phyloP scores from a whole-genome alignment of 73 alveolate genomes.

The Paramecium primaurelia region DNA sequence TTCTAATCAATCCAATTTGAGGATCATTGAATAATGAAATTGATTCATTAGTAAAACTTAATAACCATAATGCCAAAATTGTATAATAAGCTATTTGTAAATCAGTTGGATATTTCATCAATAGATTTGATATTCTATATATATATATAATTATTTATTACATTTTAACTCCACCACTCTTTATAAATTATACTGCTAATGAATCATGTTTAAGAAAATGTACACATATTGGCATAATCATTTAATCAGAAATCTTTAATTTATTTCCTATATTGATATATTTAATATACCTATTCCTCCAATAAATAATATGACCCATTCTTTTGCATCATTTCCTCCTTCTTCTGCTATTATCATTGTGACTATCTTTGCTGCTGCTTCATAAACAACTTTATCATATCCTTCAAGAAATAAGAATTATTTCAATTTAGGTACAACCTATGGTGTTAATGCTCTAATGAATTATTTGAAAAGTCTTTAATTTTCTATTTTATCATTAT shows the following conservation, averaged over 20 bases:
- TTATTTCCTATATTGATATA: not conserved
- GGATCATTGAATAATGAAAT: slow-evolving; percentile 43
- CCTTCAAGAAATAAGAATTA: slow-evolving; percentile 47
- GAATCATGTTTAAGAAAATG: slow-evolving; percentile 14
- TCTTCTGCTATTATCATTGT: slow-evolving; percentile 61
- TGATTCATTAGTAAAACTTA: slow-evolving; percentile 24
- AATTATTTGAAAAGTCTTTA: slow-evolving; percentile 2
- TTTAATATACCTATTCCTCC: not conserved
- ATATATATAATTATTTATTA: not conserved
- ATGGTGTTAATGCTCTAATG: slow-evolving; percentile 14
- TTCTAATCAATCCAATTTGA: slow-evolving; percentile 14
- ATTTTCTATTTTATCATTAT: not conserved
- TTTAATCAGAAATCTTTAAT: not conserved
- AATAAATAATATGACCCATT: slow-evolving; percentile 15
- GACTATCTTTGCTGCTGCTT: slow-evolving; percentile 61
- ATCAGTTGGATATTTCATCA: slow-evolving; percentile 43
- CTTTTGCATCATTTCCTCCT: slow-evolving; percentile 39
- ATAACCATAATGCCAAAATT: slow-evolving; percentile 49
- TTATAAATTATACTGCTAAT: slow-evolving; percentile 8
- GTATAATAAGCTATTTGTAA: slow-evolving; percentile 48
- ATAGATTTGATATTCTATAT: not conserved
- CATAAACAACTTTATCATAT: slow-evolving; percentile 51
- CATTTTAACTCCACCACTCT: slow-evolving; percentile 7
- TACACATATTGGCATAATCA: slow-evolving; percentile 52
- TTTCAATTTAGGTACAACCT: slow-evolving; percentile 20